Conservation (phyloP, 1,139 yeast genomes). For the Magnusiomyces suaveolens region DNA sequence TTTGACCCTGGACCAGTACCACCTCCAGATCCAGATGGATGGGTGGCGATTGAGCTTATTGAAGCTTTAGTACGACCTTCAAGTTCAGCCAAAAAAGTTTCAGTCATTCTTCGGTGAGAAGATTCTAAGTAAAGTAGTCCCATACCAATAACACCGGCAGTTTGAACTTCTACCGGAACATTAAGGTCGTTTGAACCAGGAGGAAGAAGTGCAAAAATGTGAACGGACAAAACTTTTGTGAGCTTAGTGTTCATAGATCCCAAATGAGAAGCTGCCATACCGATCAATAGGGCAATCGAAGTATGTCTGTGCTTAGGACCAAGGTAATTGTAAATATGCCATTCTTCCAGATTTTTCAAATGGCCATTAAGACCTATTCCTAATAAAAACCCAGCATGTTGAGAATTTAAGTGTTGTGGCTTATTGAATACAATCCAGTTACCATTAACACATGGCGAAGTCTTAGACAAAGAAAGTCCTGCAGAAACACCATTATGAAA, state of each 20-base stretch:
- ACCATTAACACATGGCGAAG: conserved; percentile 67
- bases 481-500: conserved; percentile 90
- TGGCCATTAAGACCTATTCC: conserved; percentile 93
- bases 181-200: conserved; percentile 84
- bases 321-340: conserved; percentile 91
- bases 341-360: conserved; percentile 71
- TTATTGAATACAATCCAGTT: conserved; percentile 88
- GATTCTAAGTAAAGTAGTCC: conserved; percentile 74
- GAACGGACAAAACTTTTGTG: conserved; percentile 86
- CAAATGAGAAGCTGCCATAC: conserved; percentile 82
- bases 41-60: not conserved
- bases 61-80: conserved; percentile 14
- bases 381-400: conserved; percentile 89
- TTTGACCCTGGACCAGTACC: conserved; percentile 6
- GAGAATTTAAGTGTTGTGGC: conserved; percentile 61
- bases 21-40: not conserved
- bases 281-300: conserved; percentile 77
- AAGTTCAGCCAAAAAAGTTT: conserved; percentile 43
- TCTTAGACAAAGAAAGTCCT: conserved; percentile 66
- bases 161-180: conserved; percentile 73
- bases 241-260: conserved; percentile 82
- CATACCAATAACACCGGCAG: conserved; percentile 85
- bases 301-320: conserved; percentile 85
- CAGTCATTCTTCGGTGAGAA: conserved; percentile 83
- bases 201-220: conserved; percentile 84